Evolutionary conservation across 805 yeast species (phyloP).

Genomic region (Ogataea dorogensis): DNA sequence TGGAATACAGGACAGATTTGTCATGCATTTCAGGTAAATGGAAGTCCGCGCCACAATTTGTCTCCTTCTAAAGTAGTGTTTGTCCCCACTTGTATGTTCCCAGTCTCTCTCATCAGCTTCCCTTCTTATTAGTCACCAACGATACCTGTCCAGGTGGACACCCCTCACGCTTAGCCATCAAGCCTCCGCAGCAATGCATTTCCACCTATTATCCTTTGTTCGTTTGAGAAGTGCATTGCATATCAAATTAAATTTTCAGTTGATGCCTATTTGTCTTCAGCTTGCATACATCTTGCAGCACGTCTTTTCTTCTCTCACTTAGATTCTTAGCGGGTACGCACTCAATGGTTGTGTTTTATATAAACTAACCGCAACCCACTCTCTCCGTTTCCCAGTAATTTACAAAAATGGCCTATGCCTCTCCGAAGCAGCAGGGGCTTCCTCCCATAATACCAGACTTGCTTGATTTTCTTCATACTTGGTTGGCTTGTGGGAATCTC

Average conservation of each 20-base stretch:
- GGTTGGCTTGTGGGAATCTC: constrained; percentile 48
- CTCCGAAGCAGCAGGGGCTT: no score
- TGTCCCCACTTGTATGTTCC: no score
- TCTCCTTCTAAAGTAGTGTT: no score
- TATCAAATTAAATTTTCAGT: constrained; percentile 1
- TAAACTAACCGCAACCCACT: background rate
- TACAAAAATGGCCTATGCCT: background rate
- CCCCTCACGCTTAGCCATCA: no score
- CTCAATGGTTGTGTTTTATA: background rate
- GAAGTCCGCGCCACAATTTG: no score
- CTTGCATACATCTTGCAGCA: constrained; percentile 10
- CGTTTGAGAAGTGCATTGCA: constrained; percentile 10
- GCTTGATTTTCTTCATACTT: constrained; percentile 29
- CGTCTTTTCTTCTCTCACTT: constrained; percentile 7
- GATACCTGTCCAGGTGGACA: background rate
- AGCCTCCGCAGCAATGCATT: no score
- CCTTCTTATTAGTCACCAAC: no score
- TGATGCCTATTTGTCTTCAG: constrained; percentile 2
- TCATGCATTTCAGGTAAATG: background rate
- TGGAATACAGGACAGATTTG: background rate
- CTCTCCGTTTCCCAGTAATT: background rate
- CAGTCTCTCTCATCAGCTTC: no score
- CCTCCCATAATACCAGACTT: constrained; percentile 3
- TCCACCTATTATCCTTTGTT: constrained; percentile 7
- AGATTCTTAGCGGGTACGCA: background rate